These are phyloP conservation scores for Argentina anserina DNA, from an alignment of 306 rosid genomes.

Conservation along the genomic window DNA sequence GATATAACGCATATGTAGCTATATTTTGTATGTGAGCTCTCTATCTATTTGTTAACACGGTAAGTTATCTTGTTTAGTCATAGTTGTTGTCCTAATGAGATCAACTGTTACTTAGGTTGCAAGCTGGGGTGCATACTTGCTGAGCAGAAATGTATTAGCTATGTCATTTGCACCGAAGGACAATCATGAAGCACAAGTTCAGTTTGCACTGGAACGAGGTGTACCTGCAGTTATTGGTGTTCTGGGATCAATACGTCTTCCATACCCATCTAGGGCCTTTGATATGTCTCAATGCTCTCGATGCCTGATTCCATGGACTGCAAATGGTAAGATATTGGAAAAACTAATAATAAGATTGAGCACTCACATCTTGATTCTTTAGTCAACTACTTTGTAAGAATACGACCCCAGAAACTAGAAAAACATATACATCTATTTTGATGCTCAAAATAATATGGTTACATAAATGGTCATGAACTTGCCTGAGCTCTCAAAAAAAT, in stretches of 20 bases:
- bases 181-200: conserved; percentile 98
- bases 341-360: conserved; percentile 15
- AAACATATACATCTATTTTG: not conserved
- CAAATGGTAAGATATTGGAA: conserved; percentile 59
- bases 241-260: conserved; percentile 82
- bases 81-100: conserved; percentile 32
- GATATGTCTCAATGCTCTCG: conserved; percentile 99
- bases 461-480: not conserved
- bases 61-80: conserved; percentile 9
- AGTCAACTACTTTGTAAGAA: not conserved
- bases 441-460: not conserved
- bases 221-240: conserved; percentile 95
- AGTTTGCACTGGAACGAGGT: conserved; percentile 94
- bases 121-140: conserved; percentile 98
- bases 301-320: conserved; percentile 89
- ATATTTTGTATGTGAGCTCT: conserved; percentile 14
- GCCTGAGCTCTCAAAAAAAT: not conserved
- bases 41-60: conserved; percentile 18
- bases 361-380: conserved; percentile 13
- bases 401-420: not conserved
- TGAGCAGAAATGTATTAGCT: conserved; percentile 78
- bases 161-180: conserved; percentile 98
- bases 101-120: conserved; percentile 66
- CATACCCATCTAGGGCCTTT: conserved; percentile 87
- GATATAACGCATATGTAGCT: conserved; percentile 6